phyloP scores from a whole-genome alignment of 164 flowering plant genomes.

The Piper longum region DNA sequence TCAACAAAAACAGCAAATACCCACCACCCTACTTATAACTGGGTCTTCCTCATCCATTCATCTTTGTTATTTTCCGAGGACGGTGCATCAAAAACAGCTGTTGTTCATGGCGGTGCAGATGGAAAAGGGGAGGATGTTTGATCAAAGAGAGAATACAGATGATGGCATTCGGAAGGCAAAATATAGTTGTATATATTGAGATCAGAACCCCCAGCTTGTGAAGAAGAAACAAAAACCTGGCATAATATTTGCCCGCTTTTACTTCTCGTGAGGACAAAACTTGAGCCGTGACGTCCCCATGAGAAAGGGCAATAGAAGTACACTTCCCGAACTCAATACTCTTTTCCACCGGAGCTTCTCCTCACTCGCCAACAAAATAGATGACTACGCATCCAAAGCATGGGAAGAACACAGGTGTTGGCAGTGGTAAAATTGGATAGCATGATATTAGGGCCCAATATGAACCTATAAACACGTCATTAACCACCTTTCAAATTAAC shows the following conservation, averaged over 20 bases:
- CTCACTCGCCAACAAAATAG: not conserved
- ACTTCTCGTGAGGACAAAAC: slow-evolving; percentile 48
- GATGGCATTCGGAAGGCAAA: slow-evolving; percentile 4
- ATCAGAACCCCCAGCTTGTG: slow-evolving; percentile 25
- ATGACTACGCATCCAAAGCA: not conserved
- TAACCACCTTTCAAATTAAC: too few relatives aligned
- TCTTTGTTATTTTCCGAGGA: not conserved
- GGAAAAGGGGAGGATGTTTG: slow-evolving; percentile 3
- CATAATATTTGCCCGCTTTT: slow-evolving; percentile 36
- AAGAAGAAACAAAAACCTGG: slow-evolving; percentile 49
- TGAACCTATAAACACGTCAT: too few relatives aligned
- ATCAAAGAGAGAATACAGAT: slow-evolving; percentile 11
- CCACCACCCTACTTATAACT: not conserved
- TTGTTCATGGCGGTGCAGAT: not conserved
- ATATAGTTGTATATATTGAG: slow-evolving; percentile 3
- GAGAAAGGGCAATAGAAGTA: slow-evolving; percentile 7
- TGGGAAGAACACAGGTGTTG: not conserved
- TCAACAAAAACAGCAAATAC: not conserved
- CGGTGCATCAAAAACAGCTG: not conserved
- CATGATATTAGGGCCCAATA: not conserved
- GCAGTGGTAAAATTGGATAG: not conserved
- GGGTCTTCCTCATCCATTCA: not conserved
- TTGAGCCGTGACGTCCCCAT: slow-evolving; percentile 18
- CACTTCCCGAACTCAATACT: not conserved
- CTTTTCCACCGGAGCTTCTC: not conserved